Percentiles rank a stretch among this genome's conserved stretches.
Evolutionary conservation across 139 green algal genomes (phyloP).

Genomic region (Micromonas pusilla): DNA sequence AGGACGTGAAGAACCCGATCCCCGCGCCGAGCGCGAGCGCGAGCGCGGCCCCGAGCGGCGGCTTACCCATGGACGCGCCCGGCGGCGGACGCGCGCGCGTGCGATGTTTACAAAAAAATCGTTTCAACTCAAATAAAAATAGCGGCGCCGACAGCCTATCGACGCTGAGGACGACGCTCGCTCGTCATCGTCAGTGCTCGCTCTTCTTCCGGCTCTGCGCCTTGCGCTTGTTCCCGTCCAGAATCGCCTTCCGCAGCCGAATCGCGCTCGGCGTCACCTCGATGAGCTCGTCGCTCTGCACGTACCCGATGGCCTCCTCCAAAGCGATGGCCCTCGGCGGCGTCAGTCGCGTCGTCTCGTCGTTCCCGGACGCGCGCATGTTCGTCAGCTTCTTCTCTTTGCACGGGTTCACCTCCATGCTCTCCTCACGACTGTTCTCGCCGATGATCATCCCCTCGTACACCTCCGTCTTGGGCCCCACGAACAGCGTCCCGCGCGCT

Average conservation of each 20-base stretch:
- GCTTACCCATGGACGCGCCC: too few relatives aligned
- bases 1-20: too few relatives aligned
- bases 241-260: slow-evolving; percentile 55
- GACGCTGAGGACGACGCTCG: background rate
- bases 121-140: background rate
- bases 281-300: slow-evolving; percentile 74
- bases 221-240: slow-evolving; percentile 7
- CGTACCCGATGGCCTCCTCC: slow-evolving; percentile 82
- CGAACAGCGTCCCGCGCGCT: slow-evolving; percentile 69
- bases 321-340: slow-evolving; percentile 58
- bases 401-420: slow-evolving; percentile 73
- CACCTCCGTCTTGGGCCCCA: slow-evolving; percentile 38
- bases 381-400: slow-evolving; percentile 82
- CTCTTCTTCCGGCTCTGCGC: background rate
- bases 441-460: slow-evolving; percentile 71
- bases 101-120: too few relatives aligned
- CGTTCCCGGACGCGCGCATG: slow-evolving; percentile 54
- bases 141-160: background rate
- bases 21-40: too few relatives aligned
- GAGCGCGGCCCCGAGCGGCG: too few relatives aligned
- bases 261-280: slow-evolving; percentile 69
- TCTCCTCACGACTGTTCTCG: slow-evolving; percentile 57
- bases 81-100: too few relatives aligned
- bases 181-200: background rate
- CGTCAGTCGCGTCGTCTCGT: slow-evolving; percentile 65